Evolutionary conservation across 306 rosid genomes (phyloP).

Genomic region (Arachis hypogaea): DNA sequence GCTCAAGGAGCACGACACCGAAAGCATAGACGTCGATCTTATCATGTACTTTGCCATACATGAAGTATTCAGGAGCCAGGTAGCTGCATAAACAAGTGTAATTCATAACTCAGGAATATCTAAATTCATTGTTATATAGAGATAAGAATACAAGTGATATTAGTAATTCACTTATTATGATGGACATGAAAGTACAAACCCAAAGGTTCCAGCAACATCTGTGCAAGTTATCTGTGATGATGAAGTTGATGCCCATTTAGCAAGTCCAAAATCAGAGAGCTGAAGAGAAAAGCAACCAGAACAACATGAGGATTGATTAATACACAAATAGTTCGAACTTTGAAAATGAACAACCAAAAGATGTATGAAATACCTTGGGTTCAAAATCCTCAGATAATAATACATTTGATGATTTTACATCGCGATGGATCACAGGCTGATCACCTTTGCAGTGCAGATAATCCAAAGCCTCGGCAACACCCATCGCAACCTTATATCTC

Average conservation of each 20-base stretch:
- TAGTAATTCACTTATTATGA: conserved; percentile 14
- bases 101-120: conserved; percentile 28
- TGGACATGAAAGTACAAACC: conserved; percentile 59
- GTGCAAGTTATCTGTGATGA: conserved; percentile 83
- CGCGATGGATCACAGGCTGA: conserved; percentile 84
- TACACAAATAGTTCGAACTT: conserved; percentile 9
- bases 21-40: conserved; percentile 94
- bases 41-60: conserved; percentile 91
- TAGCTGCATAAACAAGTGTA: conserved; percentile 61
- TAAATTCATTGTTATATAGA: conserved; percentile 15
- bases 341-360: neutral
- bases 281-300: conserved; percentile 45
- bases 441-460: conserved; percentile 69
- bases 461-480: conserved; percentile 90
- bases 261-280: conserved; percentile 98
- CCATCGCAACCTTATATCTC: conserved; percentile 88
- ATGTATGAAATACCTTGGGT: conserved; percentile 69
- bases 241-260: conserved; percentile 79
- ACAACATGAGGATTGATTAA: conserved; percentile 28
- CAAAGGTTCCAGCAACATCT: conserved; percentile 97
- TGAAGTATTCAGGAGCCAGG: conserved; percentile 96
- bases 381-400: conserved; percentile 87
- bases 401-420: conserved; percentile 87
- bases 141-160: conserved; percentile 1
- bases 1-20: conserved; percentile 95